phyloP scores from a whole-genome alignment of 352 stramenopile genomes.

The Pythium brassicae region DNA sequence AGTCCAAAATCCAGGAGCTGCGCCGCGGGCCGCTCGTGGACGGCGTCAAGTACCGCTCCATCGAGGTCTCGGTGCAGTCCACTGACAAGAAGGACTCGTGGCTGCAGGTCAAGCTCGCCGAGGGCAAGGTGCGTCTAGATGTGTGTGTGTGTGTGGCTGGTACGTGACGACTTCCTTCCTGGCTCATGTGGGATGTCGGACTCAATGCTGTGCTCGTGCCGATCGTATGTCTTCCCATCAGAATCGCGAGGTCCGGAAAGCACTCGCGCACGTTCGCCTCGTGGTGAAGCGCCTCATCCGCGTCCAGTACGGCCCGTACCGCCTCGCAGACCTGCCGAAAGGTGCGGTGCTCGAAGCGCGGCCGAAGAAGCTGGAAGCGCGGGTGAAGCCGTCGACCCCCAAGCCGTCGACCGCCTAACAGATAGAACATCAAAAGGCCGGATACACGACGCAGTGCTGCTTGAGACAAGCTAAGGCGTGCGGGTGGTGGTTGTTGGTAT shows the following conservation, averaged over 20 bases:
- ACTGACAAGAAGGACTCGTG: slow-evolving; percentile 88
- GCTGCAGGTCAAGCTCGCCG: slow-evolving; percentile 80
- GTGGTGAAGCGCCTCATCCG: slow-evolving; percentile 87
- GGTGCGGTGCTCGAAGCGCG: slow-evolving; percentile 79
- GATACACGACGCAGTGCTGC: too few species aligned
- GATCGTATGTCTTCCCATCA: slow-evolving; percentile 14
- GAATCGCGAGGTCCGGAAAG: slow-evolving; percentile 90
- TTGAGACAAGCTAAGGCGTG: neutral
- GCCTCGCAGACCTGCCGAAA: slow-evolving; percentile 64
- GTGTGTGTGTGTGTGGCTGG: neutral
- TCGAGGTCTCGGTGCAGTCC: slow-evolving; percentile 67
- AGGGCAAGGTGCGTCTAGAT: slow-evolving; percentile 73
- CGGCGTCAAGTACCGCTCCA: slow-evolving; percentile 76
- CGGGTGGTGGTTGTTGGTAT: neutral
- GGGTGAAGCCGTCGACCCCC: slow-evolving; percentile 18
- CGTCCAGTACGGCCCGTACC: slow-evolving; percentile 88
- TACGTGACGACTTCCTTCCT: too few species aligned
- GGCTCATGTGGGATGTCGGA: neutral
- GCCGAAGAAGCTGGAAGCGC: slow-evolving; percentile 38
- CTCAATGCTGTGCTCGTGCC: neutral
- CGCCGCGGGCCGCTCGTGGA: slow-evolving; percentile 76
- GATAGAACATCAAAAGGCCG: too few species aligned
- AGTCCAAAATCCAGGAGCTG: slow-evolving; percentile 80
- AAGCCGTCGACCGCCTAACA: neutral
- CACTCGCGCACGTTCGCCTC: slow-evolving; percentile 79